Evolutionary conservation across 257 asterid species (phyloP).

Genomic region (Solanum clarkiae): DNA sequence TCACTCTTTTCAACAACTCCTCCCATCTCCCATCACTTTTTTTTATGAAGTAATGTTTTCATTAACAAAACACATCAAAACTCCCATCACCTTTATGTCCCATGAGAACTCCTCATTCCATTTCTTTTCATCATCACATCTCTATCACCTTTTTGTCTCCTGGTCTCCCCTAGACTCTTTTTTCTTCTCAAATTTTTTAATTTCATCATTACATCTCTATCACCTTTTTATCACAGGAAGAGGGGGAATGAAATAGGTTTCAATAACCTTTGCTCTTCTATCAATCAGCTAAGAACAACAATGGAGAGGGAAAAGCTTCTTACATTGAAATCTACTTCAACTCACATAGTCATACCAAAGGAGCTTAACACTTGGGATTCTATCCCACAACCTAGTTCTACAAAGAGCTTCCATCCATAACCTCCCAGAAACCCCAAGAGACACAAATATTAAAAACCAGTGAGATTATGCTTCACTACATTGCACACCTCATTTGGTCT

Average conservation of each 20-base stretch:
- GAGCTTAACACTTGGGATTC: not conserved
- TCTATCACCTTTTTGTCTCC: not conserved
- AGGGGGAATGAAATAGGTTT: not conserved
- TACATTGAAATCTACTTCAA: not conserved
- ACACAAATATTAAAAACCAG: not conserved
- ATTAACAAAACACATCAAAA: too few species aligned
- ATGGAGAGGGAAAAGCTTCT: not conserved
- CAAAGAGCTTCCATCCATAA: not conserved
- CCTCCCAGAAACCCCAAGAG: not conserved
- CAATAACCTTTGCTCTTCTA: not conserved
- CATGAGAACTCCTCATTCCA: not conserved
- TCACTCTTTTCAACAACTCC: not conserved
- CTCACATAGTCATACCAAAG: not conserved
- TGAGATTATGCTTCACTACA: not conserved
- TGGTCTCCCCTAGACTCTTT: not conserved
- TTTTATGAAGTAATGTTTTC: too few species aligned
- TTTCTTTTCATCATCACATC: not conserved
- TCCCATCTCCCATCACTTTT: not conserved
- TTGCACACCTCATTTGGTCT: not conserved
- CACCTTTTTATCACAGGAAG: not conserved
- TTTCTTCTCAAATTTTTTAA: not conserved
- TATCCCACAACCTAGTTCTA: not conserved
- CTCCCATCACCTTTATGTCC: not conserved
- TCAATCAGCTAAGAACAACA: not conserved
- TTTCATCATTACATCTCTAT: not conserved